These are phyloP conservation scores for Hypoxylon sp. DNA, from an alignment of 2,329 filamentous ascomycete genomes.

Conservation along the genomic window DNA sequence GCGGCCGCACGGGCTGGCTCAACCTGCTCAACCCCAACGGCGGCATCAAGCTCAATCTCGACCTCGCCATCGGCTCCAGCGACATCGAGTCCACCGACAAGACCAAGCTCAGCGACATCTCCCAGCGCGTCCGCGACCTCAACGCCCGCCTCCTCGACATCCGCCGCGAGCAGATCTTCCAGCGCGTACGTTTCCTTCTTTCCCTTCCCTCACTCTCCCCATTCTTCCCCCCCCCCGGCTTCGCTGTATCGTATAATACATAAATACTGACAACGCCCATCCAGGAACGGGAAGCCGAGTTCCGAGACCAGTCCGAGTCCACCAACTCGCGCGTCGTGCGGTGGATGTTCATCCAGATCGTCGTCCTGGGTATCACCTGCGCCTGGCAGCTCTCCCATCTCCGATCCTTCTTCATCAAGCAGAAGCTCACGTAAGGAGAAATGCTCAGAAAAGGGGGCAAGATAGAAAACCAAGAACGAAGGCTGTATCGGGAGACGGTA, in stretches of 20 bases:
- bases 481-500: neutral
- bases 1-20: conserved; percentile 75
- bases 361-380: conserved; percentile 85
- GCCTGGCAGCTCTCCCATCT: conserved; percentile 97
- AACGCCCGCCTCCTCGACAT: conserved; percentile 89
- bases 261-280: conserved; percentile 15
- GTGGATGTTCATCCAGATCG: conserved; percentile 92
- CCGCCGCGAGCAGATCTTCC: conserved; percentile 93
- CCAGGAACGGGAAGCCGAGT: conserved; percentile 95
- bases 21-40: conserved; percentile 70
- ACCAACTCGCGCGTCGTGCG: conserved; percentile 92
- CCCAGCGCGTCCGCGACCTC: conserved; percentile 86
- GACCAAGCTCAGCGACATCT: conserved; percentile 88
- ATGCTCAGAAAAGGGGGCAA: too few species aligned
- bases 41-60: conserved; percentile 83
- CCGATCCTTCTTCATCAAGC: conserved; percentile 98
- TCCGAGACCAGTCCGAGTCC: conserved; percentile 94
- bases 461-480: neutral
- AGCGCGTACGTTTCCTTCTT: conserved; percentile 68
- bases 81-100: conserved; percentile 95
- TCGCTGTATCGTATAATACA: too few species aligned
- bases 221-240: neutral
- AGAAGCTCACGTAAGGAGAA: conserved; percentile 99
- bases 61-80: conserved; percentile 92
- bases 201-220: neutral